Conservation (phyloP, 2,329 filamentous ascomycete species). For the Fusarium pseudoanthophilum region DNA sequence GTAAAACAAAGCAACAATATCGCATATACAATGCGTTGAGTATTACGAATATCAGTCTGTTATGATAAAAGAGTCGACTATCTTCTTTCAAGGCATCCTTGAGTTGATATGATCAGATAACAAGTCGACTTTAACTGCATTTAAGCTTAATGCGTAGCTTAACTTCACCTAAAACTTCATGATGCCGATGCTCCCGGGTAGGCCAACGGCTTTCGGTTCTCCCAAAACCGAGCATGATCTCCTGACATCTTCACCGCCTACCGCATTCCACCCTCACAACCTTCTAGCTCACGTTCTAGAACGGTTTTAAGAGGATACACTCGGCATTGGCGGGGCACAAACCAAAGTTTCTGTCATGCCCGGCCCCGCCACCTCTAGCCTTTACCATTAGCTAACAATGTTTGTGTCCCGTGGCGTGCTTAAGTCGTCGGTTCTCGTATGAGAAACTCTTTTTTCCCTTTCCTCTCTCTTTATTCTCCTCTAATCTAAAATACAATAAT, state of each 20-base stretch:
- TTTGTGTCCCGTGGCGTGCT: slow-evolving; percentile 43
- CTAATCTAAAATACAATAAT: neutral
- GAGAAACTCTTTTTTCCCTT: slow-evolving; percentile 15
- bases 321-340: slow-evolving; percentile 46
- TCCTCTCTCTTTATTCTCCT: neutral
- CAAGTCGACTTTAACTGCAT: neutral
- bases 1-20: neutral
- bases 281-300: slow-evolving; percentile 28
- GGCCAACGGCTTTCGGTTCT: slow-evolving; percentile 5
- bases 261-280: neutral
- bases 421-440: slow-evolving; percentile 26
- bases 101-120: too few species aligned
- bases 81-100: neutral
- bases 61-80: too few species aligned
- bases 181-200: slow-evolving; percentile 21
- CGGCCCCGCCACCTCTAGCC: slow-evolving; percentile 20
- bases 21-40: too few species aligned
- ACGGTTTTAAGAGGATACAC: slow-evolving; percentile 39
- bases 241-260: slow-evolving; percentile 12
- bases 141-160: slow-evolving; percentile 23
- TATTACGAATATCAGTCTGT: too few species aligned
- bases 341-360: slow-evolving; percentile 29
- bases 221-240: neutral
- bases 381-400: slow-evolving; percentile 22
- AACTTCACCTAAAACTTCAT: neutral